phyloP scores from a whole-genome alignment of 345 rosid genomes.

The Dovyalis caffra region DNA sequence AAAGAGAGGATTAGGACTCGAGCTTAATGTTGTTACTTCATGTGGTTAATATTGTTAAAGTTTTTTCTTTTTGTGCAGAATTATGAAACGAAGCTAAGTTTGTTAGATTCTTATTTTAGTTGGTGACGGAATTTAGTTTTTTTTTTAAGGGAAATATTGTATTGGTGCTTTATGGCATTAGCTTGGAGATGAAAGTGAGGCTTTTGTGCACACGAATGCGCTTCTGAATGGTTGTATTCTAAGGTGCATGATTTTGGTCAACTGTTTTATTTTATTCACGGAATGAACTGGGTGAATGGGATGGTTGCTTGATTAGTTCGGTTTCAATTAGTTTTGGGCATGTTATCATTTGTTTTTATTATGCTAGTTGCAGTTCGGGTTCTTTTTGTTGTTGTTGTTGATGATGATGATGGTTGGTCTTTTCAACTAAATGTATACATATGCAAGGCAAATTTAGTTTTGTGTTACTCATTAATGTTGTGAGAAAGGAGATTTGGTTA shows the following conservation, averaged over 20 bases:
- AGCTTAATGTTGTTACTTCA: background rate
- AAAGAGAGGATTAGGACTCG: background rate
- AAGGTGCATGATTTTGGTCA: background rate
- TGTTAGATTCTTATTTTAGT: background rate
- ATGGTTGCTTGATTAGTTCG: background rate
- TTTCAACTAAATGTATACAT: background rate
- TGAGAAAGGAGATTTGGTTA: background rate
- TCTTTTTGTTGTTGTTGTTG: too few species aligned
- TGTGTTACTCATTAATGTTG: background rate
- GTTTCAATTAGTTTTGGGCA: background rate
- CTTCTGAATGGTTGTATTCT: background rate
- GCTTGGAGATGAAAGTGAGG: background rate
- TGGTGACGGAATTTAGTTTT: background rate
- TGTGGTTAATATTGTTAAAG: too few species aligned
- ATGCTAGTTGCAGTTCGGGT: background rate
- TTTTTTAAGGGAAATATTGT: background rate
- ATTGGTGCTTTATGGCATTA: background rate
- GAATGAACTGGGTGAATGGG: background rate
- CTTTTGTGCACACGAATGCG: background rate
- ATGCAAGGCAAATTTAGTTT: background rate
- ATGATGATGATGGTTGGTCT: background rate
- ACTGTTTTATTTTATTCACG: background rate
- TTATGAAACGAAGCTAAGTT: background rate
- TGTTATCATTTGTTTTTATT: background rate
- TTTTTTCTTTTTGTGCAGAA: background rate